Evolutionary conservation across 108 stramenopile species (phyloP).

Genomic region (Tribonema minus): DNA sequence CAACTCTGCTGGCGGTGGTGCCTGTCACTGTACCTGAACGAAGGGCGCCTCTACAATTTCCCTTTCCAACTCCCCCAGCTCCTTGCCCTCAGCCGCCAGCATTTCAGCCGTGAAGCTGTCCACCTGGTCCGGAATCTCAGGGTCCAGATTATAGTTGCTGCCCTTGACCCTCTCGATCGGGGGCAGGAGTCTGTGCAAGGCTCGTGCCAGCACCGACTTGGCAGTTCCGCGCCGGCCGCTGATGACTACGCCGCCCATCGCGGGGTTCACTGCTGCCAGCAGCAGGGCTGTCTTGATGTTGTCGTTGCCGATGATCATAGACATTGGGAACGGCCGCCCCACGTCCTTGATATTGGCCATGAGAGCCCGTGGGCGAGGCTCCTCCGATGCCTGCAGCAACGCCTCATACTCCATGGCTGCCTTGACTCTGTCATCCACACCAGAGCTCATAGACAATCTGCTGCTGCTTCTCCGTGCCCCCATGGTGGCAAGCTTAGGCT

Average conservation of each 20-base stretch:
- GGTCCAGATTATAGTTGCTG: constrained; percentile 85
- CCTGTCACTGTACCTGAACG: constrained; percentile 69
- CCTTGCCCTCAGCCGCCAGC: constrained; percentile 69
- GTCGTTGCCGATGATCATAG: constrained; percentile 90
- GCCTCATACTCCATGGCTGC: constrained; percentile 32
- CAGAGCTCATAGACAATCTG: too few species aligned
- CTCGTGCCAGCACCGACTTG: constrained; percentile 90
- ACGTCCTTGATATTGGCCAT: constrained; percentile 25
- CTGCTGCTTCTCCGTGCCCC: too few species aligned
- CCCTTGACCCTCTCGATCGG: constrained; percentile 75
- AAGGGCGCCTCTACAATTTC: constrained; percentile 82
- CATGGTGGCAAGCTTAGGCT: too few species aligned
- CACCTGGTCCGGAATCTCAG: constrained; percentile 58
- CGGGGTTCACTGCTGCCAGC: constrained; percentile 75
- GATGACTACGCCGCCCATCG: constrained; percentile 92
- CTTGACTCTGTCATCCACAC: constrained; percentile 12
- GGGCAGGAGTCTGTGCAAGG: constrained; percentile 86
- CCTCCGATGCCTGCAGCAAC: background rate
- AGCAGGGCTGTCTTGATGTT: constrained; percentile 80
- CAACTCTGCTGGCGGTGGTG: too few species aligned
- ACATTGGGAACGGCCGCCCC: constrained; percentile 81
- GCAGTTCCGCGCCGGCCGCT: constrained; percentile 89
- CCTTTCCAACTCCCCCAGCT: constrained; percentile 76
- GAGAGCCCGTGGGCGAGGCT: background rate
- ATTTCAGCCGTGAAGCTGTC: constrained; percentile 74